A percentile compares a stretch with the other conserved stretches of the same genome.
Evolutionary conservation across 2,329 filamentous ascomycete species (phyloP).

Genomic region (Dactylellina drechsleri): DNA sequence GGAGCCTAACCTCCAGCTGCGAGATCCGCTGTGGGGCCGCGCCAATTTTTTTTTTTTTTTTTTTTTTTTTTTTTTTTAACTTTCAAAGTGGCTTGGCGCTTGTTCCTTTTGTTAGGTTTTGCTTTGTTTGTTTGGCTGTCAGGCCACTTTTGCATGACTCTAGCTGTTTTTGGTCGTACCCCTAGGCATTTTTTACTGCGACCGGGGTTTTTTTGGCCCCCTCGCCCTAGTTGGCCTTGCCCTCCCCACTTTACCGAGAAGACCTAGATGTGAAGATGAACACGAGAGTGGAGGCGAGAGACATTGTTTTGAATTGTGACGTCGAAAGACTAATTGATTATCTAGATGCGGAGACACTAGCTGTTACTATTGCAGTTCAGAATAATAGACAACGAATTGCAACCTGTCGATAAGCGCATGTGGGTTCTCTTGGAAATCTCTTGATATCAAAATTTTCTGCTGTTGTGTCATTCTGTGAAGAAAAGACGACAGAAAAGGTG

Average conservation of each 20-base stretch:
- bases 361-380: neutral
- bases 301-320: conserved; percentile 20
- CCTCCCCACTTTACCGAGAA: conserved; percentile 38
- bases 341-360: conserved; percentile 14
- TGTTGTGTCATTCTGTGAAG: conserved; percentile 26
- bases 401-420: conserved; percentile 44
- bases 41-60: conserved; percentile 37
- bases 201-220: conserved; percentile 24
- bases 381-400: conserved; percentile 10
- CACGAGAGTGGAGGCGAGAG: conserved; percentile 4
- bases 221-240: conserved; percentile 7
- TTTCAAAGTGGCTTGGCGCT: neutral
- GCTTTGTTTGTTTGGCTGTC: conserved; percentile 42
- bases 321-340: conserved; percentile 20
- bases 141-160: conserved; percentile 54
- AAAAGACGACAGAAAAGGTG: conserved; percentile 43
- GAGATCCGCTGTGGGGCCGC: conserved; percentile 17
- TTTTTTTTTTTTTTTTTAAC: conserved; percentile 25
- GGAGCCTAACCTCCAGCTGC: neutral
- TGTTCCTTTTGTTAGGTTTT: conserved; percentile 22
- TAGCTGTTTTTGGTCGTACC: conserved; percentile 45
- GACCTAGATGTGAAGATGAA: neutral
- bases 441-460: conserved; percentile 6
- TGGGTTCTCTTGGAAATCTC: neutral
- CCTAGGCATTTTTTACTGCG: conserved; percentile 33